Evolutionary conservation across 768 basidiomycete species (phyloP).

Genomic region (Neoboletus magnificus): DNA sequence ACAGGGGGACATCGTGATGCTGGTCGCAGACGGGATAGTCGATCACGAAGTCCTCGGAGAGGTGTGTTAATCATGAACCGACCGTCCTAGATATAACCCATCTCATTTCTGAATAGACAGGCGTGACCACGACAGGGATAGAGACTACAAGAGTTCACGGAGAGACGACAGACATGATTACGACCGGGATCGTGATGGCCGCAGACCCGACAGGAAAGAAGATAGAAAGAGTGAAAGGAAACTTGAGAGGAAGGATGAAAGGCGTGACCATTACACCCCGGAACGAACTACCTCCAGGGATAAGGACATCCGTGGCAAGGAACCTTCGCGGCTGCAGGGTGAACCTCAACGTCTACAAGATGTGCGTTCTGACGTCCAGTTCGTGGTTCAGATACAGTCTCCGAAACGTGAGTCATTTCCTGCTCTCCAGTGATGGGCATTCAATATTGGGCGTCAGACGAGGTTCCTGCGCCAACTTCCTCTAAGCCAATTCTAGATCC

Average conservation of each 20-base stretch:
- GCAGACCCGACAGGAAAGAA: slow-evolving; percentile 30
- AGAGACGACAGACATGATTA: slow-evolving; percentile 33
- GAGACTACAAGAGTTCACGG: slow-evolving; percentile 35
- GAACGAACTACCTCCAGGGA: slow-evolving; percentile 33
- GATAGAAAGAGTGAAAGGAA: slow-evolving; percentile 33
- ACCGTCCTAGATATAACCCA: neutral
- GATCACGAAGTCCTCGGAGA: slow-evolving; percentile 38
- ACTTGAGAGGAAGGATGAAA: slow-evolving; percentile 35
- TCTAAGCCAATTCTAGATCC: slow-evolving; percentile 40
- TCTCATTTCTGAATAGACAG: slow-evolving; percentile 31
- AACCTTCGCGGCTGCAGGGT: slow-evolving; percentile 16
- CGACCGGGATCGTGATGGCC: slow-evolving; percentile 31
- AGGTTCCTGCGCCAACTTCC: slow-evolving; percentile 2
- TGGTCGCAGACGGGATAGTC: slow-evolving; percentile 37
- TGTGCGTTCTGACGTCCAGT: slow-evolving; percentile 14
- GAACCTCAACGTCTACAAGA: slow-evolving; percentile 23
- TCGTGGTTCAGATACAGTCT: slow-evolving; percentile 6
- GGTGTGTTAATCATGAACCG: slow-evolving; percentile 17
- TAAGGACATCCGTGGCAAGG: slow-evolving; percentile 26
- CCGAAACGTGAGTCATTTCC: slow-evolving; percentile 14
- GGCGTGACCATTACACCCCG: slow-evolving; percentile 40
- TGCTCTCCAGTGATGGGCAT: neutral
- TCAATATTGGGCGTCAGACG: slow-evolving; percentile 4
- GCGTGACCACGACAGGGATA: slow-evolving; percentile 34
- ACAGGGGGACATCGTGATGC: slow-evolving; percentile 32